Conservation (phyloP, 2,329 filamentous ascomycete genomes). For the Alternaria sp. region DNA sequence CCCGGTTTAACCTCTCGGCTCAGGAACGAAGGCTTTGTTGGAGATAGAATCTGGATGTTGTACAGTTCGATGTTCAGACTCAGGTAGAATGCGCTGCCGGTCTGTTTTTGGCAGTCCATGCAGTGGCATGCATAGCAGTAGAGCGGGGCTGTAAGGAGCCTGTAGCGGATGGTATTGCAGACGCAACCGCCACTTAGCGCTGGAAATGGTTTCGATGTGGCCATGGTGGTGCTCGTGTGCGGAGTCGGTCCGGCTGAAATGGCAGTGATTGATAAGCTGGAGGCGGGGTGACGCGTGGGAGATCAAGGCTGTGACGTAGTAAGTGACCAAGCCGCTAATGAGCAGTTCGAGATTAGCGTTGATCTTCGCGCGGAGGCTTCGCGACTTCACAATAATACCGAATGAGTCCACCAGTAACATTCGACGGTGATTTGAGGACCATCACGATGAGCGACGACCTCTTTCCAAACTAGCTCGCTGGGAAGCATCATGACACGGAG, state of each 20-base stretch:
- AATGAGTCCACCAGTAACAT: not conserved
- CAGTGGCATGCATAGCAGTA: slow-evolving; percentile 44
- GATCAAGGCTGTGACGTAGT: not conserved
- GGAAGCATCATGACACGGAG: not conserved
- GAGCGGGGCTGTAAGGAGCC: slow-evolving; percentile 35
- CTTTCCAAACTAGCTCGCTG: not conserved
- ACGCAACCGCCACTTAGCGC: slow-evolving; percentile 29
- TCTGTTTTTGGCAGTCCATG: slow-evolving; percentile 33
- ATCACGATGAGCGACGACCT: not conserved
- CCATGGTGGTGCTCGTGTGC: not conserved
- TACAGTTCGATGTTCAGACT: slow-evolving; percentile 34
- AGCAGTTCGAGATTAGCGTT: not conserved
- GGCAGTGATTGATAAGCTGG: not conserved
- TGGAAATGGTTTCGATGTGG: slow-evolving; percentile 29
- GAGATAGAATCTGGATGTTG: slow-evolving; percentile 26
- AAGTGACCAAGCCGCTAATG: not conserved
- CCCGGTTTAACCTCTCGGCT: slow-evolving; percentile 2
- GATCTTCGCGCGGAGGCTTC: not conserved
- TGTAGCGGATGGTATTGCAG: slow-evolving; percentile 33
- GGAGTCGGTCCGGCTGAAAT: not conserved
- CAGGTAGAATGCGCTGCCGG: slow-evolving; percentile 31
- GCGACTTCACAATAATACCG: not conserved
- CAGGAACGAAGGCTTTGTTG: slow-evolving; percentile 12
- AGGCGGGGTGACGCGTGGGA: not conserved
- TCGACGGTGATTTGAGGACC: not conserved